Conservation (phyloP, 108 stramenopile species). For the Hondaea fermentalgiana region DNA sequence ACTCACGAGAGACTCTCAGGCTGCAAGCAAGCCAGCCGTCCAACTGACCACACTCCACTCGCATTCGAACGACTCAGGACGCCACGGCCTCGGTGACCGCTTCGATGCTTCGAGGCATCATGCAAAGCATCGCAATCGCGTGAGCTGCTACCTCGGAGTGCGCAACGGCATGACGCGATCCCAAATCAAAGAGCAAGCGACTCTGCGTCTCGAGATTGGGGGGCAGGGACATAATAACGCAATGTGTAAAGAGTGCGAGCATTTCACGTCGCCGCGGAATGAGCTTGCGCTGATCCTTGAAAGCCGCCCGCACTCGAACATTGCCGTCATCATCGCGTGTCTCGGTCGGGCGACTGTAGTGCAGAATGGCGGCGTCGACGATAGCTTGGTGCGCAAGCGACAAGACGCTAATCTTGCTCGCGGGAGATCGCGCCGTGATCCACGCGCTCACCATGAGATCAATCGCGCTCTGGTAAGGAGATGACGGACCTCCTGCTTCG, state of each 20-base stretch:
- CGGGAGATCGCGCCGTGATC: not conserved
- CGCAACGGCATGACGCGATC: not conserved
- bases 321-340: not conserved
- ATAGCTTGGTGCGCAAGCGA: not conserved
- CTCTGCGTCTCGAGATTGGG: slow-evolving; percentile 3
- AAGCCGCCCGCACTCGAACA: not conserved
- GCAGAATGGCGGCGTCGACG: not conserved
- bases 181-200: not conserved
- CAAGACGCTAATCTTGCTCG: not conserved
- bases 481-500: not conserved
- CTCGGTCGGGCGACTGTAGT: not conserved
- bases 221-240: not conserved
- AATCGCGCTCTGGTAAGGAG: not conserved
- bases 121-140: not conserved
- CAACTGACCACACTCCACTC: not conserved
- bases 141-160: not conserved
- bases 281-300: not conserved
- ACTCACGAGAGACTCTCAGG: not conserved
- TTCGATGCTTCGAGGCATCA: not conserved
- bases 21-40: not conserved
- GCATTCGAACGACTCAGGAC: not conserved
- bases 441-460: not conserved
- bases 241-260: not conserved
- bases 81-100: not conserved
- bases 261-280: not conserved